Evolutionary conservation across 2,329 filamentous ascomycete genomes (phyloP).

Genomic region (Hypoxylon sp.): DNA sequence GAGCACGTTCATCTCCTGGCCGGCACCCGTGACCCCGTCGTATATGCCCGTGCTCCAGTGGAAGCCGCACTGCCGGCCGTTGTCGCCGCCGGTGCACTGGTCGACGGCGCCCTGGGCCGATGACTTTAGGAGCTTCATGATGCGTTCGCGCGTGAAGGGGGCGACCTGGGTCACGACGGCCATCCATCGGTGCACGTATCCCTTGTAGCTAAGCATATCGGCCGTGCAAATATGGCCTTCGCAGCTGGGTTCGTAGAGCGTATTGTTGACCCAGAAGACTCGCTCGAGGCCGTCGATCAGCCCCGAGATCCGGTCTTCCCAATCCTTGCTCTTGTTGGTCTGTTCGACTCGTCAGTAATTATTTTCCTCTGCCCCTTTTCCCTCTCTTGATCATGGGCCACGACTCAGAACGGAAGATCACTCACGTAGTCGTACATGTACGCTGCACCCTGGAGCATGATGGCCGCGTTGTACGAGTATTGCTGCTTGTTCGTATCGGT

Average conservation of each 20-base stretch:
- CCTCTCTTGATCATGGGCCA: neutral
- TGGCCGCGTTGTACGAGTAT: conserved; percentile 61
- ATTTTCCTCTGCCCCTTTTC: conserved; percentile 12
- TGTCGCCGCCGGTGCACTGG: conserved; percentile 45
- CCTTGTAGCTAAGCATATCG: conserved; percentile 66
- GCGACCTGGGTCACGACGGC: conserved; percentile 50
- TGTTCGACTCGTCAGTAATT: neutral
- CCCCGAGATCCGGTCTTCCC: conserved; percentile 57
- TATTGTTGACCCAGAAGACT: conserved; percentile 57
- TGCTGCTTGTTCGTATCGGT: conserved; percentile 56
- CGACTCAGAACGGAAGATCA: neutral
- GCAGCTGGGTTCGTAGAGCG: conserved; percentile 64
- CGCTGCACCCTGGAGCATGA: conserved; percentile 54
- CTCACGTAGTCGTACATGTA: conserved; percentile 54
- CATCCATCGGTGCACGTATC: conserved; percentile 62
- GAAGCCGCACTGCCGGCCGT: conserved; percentile 57
- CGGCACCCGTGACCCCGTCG: conserved; percentile 56
- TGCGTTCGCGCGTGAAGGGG: conserved; percentile 46
- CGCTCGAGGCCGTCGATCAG: conserved; percentile 55
- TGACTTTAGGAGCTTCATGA: conserved; percentile 48
- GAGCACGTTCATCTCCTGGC: conserved; percentile 59
- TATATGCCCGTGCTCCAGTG: conserved; percentile 56
- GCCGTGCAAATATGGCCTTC: conserved; percentile 59
- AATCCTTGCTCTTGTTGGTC: conserved; percentile 46
- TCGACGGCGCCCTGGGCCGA: conserved; percentile 51